phyloP scores from a whole-genome alignment of 257 asterid species.

The Paulownia fortunei region DNA sequence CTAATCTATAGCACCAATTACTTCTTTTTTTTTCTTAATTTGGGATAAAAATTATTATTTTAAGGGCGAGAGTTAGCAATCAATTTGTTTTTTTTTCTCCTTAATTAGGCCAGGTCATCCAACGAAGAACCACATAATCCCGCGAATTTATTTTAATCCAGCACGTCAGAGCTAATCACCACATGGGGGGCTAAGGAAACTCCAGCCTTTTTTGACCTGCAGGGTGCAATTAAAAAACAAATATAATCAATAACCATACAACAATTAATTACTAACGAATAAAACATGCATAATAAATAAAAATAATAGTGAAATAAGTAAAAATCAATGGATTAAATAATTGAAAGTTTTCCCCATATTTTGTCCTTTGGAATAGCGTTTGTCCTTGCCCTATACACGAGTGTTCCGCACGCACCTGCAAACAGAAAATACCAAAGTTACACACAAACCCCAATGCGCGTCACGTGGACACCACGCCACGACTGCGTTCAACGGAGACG shows the following conservation, averaged over 20 bases:
- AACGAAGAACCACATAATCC: not conserved
- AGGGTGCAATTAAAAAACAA: not conserved
- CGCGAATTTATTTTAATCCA: not conserved
- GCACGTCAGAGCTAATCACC: not conserved
- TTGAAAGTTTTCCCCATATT: not conserved
- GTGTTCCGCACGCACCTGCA: slow-evolving; percentile 26
- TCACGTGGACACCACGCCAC: slow-evolving; percentile 34
- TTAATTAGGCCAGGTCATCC: too few relatives aligned
- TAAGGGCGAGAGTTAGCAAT: too few relatives aligned
- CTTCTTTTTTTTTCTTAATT: too few relatives aligned
- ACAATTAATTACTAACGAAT: not conserved
- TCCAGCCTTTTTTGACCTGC: slow-evolving; percentile 33
- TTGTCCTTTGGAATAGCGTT: not conserved
- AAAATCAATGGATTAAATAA: not conserved
- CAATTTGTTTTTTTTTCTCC: not conserved
- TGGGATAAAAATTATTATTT: too few relatives aligned
- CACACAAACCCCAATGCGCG: not conserved
- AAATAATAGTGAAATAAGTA: not conserved
- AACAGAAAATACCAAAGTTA: not conserved
- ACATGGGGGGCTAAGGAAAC: not conserved
- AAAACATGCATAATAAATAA: not conserved
- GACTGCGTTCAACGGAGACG: not conserved
- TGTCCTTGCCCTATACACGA: not conserved
- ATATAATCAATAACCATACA: not conserved
- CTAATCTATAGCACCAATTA: too few relatives aligned